Evolutionary conservation across 768 basidiomycete genomes (phyloP), one percentile per base, ranked within the genome.

Genomic region (Tephrocybe sp.): DNA sequence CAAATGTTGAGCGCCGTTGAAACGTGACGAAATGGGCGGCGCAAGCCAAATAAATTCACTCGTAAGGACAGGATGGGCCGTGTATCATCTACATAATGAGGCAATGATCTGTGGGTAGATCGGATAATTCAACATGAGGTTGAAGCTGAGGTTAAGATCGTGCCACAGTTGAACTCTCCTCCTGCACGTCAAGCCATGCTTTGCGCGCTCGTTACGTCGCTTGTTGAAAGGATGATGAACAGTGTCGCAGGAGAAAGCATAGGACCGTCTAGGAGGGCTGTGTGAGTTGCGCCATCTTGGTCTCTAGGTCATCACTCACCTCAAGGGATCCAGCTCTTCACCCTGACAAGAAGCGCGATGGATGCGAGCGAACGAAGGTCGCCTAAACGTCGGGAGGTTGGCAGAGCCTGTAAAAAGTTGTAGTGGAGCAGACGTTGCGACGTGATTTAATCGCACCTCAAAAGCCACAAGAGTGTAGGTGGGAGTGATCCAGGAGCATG

Each of bases 281-380:
- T 19, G 21, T 19, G 16, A 38, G 37, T 38, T 18, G n/a, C n/a
- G n/a, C n/a, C 3, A 38, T 38, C 6, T 4, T 12, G 7, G 5
- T 19, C 16, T 19, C n/a, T 38, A 18, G 19, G 12, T 21, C 8
- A 12, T 36, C 2, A 60, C 66, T 41, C 60, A 73, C 82, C 81
- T 74, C 64, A 66, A 67, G 68, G 66, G 84, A 85, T 70, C 74
- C 69, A 69, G 66, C 64, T 81, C 70, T 66, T 67, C 80, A 79
- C 66, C 80, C 78, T 70, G 63, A 71, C 74, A 77, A 77, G 75
- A 86, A 84, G 80, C 84, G 83, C 82, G 84, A 84, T 84, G 80
- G 78, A 81, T 65, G 78, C 82, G 74, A 77, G 75, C 71, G 74
- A 62, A 61, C 72, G 73, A 74, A 75, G 76, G 71, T 74, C 69